Conservation (phyloP, 2,329 filamentous ascomycete genomes). For the Exophiala sp. region DNA sequence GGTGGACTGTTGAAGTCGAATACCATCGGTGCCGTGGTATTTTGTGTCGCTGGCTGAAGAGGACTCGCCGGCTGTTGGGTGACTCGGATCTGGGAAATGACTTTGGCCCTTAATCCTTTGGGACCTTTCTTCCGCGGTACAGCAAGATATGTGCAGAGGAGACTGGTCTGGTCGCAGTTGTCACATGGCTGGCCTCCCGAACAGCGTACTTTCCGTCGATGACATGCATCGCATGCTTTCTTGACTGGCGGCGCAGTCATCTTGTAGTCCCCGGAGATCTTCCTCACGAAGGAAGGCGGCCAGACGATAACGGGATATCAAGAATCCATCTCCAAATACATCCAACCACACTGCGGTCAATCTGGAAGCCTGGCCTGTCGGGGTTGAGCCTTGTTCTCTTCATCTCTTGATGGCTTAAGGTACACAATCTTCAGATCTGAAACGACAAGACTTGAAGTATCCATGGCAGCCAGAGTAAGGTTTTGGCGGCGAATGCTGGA, state of each 20-base stretch:
- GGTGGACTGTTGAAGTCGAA: constrained; percentile 50
- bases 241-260: constrained; percentile 26
- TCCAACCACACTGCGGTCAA: not conserved
- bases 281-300: no score
- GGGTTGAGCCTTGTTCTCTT: not conserved
- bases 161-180: constrained; percentile 61
- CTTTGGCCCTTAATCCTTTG: constrained; percentile 67
- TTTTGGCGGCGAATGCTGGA: not conserved
- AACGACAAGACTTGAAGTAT: not conserved
- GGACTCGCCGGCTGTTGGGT: constrained; percentile 55
- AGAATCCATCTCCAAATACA: not conserved
- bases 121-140: constrained; percentile 71
- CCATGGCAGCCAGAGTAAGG: not conserved
- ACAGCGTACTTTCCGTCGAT: constrained; percentile 30
- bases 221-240: constrained; percentile 31
- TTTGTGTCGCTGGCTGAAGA: constrained; percentile 48
- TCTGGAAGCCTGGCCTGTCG: not conserved
- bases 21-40: constrained; percentile 31
- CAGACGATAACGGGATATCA: not conserved
- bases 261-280: not conserved
- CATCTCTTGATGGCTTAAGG: not conserved
- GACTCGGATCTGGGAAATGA: constrained; percentile 66
- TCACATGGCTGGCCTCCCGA: constrained; percentile 52
- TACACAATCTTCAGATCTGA: not conserved
- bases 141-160: constrained; percentile 67